Evolutionary conservation across 2,329 filamentous ascomycete species (phyloP), one percentile per base, ranked within the genome.

Genomic region (Colletotrichum echinochloae): DNA sequence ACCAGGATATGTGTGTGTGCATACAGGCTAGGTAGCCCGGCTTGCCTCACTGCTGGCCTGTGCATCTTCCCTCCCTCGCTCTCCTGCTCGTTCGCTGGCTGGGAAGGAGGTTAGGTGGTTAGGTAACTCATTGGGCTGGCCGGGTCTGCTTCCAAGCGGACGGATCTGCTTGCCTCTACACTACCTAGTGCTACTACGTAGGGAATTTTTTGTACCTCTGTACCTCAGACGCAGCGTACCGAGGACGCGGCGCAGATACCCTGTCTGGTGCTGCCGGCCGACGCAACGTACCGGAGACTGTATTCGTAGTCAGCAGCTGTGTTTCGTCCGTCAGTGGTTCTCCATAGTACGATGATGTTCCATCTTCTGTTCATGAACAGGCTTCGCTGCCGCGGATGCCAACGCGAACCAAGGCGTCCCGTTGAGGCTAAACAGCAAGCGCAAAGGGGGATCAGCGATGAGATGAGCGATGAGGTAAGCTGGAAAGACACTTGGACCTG

Each of bases 201-300:
- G 37, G 18, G 30, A 5, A 33, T 4, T 5, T 33, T 12, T 14
- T 12, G 37, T 46, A 23, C 5, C 18, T 18, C 16, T 16, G 48
- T 33, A 41, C 44, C 35, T 48, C 52, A n/a, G 26, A 67, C 52
- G 48, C 64, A 55, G 68, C 57, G 63, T 71, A 67, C 68, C 57
- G 57, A 59, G 57, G 57, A 57, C 44, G 64, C 52, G 64, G 68
- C n/a, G 68, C 52, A 68, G 30, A 46, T 68, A 52, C 52, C 59
- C 52, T 62, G 68, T 18, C 18, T n/a, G 9, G 7, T 54, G 26
- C 48, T 51, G 48, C 26, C 28, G 49, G 49, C 56, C 63, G 46
- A 30, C 66, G 35, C 35, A 56, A 60, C 46, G 54, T 60, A 69
- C 66, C 60, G 44, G 26, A 51, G 41, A 5, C 44, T 23, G 59